Base-by-base conservation (phyloP, 306 rosid species). In the Inga laurina region DNA sequence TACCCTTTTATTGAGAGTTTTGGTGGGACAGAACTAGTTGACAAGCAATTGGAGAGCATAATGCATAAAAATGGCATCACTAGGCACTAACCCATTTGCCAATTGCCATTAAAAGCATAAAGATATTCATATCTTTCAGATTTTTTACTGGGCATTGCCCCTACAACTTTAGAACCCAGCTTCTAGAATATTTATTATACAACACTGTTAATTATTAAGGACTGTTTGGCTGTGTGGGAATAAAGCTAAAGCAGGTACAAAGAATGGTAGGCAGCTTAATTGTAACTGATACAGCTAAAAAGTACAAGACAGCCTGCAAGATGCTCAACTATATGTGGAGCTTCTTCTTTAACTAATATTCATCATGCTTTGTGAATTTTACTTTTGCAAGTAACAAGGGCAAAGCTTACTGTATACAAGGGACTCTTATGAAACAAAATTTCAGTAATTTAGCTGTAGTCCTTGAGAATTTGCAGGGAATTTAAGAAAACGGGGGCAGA, bases 21-120 rank as follows among this genome's bases (percentile, higher is more conserved):
- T 10, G 32, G 78, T 74, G 66, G 48, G 68, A 52, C 3, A 51
- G 45, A 39, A 39, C 46, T 51, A 35, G 66, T 34, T 75, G 79
- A 9, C 30, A 51, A 11, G 61, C 43, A 48, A 15, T 27, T 73
- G 77, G 61, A 46, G 19, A 30, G 77, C 77, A 74, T 30, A 52
- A 75, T 75, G 79, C 48, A 34, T 62, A 52, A 52, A 74, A 18
- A 75, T 52, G 79, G 66, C 79, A 75, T 75, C 79, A 75, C 49
- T 52, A 1, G 34, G 66, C 79, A 75, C 66, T 75, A 51, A 57
- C 30, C 10, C 32, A 19, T 51, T 74, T 34, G 46, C 64, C 78
- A 73, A 24, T 48, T 73, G 43, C 44, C 15, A 15, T 15, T 49
- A 13, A 30, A 73, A 30, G 77, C 43, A 48, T 2, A 18, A 67